Percentiles rank a stretch among this genome's conserved stretches.
Evolutionary conservation across 106 monocot species (phyloP).

Genomic region (Phalaenopsis aphrodite): DNA sequence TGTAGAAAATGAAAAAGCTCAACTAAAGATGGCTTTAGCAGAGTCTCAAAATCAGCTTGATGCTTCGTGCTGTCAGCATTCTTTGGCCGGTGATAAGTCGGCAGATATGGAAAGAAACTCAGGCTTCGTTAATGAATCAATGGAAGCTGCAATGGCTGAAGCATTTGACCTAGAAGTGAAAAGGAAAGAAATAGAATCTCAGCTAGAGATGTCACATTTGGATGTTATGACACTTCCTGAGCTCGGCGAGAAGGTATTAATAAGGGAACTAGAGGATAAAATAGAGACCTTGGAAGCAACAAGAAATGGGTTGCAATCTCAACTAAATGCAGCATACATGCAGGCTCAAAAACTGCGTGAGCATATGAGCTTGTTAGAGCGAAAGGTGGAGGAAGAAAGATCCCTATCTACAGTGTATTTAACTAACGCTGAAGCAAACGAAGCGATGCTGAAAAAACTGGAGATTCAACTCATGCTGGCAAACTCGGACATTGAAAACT

Average conservation of each 20-base stretch:
- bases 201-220: constrained; percentile 9
- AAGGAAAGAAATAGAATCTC: constrained; percentile 14
- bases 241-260: neutral
- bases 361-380: constrained; percentile 10
- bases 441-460: constrained; percentile 6
- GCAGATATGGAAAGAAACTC: constrained; percentile 31
- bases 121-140: constrained; percentile 25
- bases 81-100: constrained; percentile 33
- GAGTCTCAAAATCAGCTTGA: constrained; percentile 32
- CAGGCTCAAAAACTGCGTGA: constrained; percentile 15
- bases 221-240: constrained; percentile 15
- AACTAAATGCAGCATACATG: constrained; percentile 9
- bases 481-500: constrained; percentile 10
- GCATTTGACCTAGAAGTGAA: constrained; percentile 13
- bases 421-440: constrained; percentile 15
- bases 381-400: constrained; percentile 17
- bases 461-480: constrained; percentile 26
- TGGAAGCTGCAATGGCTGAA: constrained; percentile 22
- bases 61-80: constrained; percentile 17
- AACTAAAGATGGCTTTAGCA: constrained; percentile 37
- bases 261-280: neutral
- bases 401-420: constrained; percentile 10
- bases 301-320: constrained; percentile 14
- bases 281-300: constrained; percentile 1
- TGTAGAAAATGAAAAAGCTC: constrained; percentile 51